These are phyloP conservation scores for Fusarium sp. DNA, from an alignment of 2,329 filamentous ascomycete species.

Conservation along the genomic window DNA sequence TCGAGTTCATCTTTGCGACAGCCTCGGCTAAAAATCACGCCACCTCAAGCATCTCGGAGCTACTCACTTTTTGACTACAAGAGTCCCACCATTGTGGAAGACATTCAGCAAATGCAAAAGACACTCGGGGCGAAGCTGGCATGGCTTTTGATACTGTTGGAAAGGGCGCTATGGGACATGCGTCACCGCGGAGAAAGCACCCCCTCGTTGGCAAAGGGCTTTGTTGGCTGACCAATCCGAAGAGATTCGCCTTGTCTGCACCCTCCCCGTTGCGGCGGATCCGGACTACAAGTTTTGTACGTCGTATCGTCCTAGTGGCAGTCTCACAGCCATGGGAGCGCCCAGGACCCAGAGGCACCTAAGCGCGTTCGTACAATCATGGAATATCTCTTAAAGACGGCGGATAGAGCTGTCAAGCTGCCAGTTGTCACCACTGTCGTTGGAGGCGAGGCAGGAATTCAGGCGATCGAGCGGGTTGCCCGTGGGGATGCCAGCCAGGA, in stretches of 20 bases:
- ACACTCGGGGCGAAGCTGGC: background rate
- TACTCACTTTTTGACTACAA: background rate
- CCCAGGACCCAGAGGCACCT: background rate
- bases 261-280: background rate
- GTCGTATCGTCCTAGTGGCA: background rate
- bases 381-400: background rate
- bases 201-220: background rate
- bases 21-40: conserved; percentile 18
- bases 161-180: background rate
- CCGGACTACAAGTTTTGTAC: background rate
- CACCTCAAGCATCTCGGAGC: background rate
- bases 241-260: background rate
- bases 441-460: background rate
- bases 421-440: background rate
- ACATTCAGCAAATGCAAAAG: background rate
- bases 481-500: background rate
- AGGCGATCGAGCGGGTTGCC: background rate
- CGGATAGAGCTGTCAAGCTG: background rate
- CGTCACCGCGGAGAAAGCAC: background rate
- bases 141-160: background rate
- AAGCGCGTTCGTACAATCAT: background rate
- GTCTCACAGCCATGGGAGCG: background rate
- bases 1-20: conserved; percentile 12
- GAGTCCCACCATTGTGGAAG: background rate
- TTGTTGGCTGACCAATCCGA: background rate